These are phyloP conservation scores for Lonicera japonica DNA, from an alignment of 129 eudicot genomes.

Conservation along the genomic window DNA sequence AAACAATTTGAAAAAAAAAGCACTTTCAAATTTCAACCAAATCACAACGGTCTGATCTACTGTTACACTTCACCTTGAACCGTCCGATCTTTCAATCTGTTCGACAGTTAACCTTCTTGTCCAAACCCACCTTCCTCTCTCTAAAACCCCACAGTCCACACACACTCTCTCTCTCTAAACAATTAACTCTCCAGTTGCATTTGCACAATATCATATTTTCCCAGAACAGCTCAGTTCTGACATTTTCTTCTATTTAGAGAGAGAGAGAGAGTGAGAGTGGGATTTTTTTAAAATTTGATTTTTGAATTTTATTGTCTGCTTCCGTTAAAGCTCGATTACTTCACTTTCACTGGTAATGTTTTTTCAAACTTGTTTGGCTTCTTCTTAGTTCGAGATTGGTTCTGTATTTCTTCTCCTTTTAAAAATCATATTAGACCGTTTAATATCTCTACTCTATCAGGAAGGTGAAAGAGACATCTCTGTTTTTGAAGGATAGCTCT, in stretches of 20 bases:
- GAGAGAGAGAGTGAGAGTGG: constrained; percentile 11
- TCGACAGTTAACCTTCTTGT: constrained; percentile 1
- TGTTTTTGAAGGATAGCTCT: background rate
- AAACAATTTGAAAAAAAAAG: constrained; percentile 15
- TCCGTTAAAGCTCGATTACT: constrained; percentile 19
- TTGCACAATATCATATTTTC: constrained; percentile 5
- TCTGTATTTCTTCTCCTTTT: background rate
- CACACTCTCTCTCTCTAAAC: constrained; percentile 3
- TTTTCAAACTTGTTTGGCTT: constrained; percentile 5
- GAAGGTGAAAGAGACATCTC: background rate
- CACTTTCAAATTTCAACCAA: constrained; percentile 38
- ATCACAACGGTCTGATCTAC: constrained; percentile 59
- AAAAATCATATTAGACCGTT: constrained; percentile 15
- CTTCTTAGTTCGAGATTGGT: constrained; percentile 3
- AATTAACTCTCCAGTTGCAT: too few species aligned
- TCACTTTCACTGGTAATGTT: constrained; percentile 11
- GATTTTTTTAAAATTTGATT: constrained; percentile 17
- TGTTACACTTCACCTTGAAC: constrained; percentile 16
- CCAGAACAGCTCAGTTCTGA: constrained; percentile 34
- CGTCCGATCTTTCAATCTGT: constrained; percentile 27
- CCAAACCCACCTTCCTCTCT: constrained; percentile 6
- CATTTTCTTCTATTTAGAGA: constrained; percentile 24
- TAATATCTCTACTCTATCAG: background rate
- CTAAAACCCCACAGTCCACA: too few species aligned
- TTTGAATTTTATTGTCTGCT: constrained; percentile 39